phyloP scores from a whole-genome alignment of 345 rosid species.

The Lenwebbia sp. region DNA sequence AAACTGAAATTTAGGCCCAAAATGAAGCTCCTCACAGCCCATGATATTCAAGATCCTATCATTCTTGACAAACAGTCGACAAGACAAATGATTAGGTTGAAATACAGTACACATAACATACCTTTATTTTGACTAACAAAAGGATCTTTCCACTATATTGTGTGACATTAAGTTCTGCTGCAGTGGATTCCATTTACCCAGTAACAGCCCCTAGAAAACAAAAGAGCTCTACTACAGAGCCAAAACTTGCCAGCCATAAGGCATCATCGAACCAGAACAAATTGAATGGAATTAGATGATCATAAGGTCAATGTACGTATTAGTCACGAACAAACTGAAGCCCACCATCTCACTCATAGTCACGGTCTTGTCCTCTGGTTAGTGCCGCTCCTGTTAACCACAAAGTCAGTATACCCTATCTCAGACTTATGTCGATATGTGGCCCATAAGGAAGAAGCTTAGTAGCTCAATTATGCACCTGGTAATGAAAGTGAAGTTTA shows the following conservation, averaged over 20 bases:
- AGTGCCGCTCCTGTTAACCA: background rate
- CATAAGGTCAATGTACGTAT: background rate
- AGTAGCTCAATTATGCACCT: background rate
- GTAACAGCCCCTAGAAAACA: background rate
- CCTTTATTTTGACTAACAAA: background rate
- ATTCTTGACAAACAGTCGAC: background rate
- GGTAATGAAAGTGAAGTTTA: background rate
- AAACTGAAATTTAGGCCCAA: background rate
- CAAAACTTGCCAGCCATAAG: background rate
- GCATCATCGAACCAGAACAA: background rate
- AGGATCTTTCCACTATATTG: background rate
- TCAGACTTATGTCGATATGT: background rate
- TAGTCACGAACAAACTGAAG: background rate
- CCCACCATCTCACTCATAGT: background rate
- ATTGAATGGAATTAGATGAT: background rate
- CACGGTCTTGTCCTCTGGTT: background rate
- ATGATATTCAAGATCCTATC: background rate
- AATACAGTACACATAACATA: background rate
- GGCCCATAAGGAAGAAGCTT: background rate
- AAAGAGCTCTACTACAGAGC: background rate
- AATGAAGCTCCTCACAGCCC: background rate
- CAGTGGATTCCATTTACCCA: background rate
- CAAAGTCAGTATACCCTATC: background rate
- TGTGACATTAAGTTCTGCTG: background rate
- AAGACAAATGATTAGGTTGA: background rate